Conservation (phyloP, 345 rosid species). For the Gossypioides kirkii region DNA sequence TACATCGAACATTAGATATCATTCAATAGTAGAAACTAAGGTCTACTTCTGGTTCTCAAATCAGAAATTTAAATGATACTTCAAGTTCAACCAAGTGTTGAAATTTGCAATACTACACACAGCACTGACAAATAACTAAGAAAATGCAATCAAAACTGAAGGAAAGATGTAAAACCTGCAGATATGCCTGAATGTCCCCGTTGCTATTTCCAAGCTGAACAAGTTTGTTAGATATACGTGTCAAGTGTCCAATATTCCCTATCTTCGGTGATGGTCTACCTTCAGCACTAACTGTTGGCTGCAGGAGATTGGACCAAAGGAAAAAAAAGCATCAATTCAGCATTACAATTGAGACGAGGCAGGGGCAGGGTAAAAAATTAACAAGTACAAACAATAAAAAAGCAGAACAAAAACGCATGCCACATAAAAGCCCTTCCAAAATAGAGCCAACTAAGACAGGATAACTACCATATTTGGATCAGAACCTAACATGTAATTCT, state of each 20-base stretch:
- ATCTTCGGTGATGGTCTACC: slow-evolving; percentile 61
- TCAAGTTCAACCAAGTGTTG: not conserved
- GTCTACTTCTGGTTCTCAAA: not conserved
- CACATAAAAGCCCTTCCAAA: not conserved
- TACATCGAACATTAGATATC: not conserved
- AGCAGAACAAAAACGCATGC: slow-evolving; percentile 6
- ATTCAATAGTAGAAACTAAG: not conserved
- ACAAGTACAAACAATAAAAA: slow-evolving; percentile 12
- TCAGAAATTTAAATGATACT: not conserved
- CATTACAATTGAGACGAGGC: not conserved
- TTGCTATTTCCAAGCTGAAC: slow-evolving; percentile 63
- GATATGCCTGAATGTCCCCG: slow-evolving; percentile 49
- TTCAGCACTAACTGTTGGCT: slow-evolving; percentile 74
- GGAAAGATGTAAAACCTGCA: slow-evolving; percentile 49
- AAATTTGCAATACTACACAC: not conserved
- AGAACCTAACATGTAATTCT: slow-evolving; percentile 37
- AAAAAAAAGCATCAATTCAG: slow-evolving; percentile 10
- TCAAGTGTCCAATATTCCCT: slow-evolving; percentile 87
- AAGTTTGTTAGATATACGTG: slow-evolving; percentile 81
- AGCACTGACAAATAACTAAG: not conserved
- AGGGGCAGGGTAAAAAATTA: not conserved
- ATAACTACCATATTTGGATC: slow-evolving; percentile 55
- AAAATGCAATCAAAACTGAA: not conserved
- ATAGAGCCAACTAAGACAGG: not conserved
- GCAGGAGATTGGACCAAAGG: slow-evolving; percentile 25